Percentiles rank a stretch among this genome's conserved stretches.
Evolutionary conservation across 495 filamentous ascomycete species (phyloP).

Genomic region (Hypoxylon trugodes): DNA sequence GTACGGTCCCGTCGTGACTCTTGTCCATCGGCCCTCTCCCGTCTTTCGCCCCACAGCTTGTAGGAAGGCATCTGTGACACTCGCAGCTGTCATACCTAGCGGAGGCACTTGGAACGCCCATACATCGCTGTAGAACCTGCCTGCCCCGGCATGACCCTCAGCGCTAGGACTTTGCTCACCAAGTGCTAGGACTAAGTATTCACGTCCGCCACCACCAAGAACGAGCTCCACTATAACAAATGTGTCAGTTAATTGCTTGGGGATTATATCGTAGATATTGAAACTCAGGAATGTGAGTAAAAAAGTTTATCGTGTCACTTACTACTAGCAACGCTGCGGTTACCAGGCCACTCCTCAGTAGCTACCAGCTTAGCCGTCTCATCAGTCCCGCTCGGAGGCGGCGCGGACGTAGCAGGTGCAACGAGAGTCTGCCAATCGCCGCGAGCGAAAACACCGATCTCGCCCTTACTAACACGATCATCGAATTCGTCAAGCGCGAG

Average conservation of each 20-base stretch:
- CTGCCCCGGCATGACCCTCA: conserved; percentile 70
- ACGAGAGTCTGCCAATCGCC: conserved; percentile 51
- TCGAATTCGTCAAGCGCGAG: conserved; percentile 55
- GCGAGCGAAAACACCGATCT: conserved; percentile 47
- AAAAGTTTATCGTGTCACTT: no score
- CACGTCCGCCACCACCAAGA: conserved; percentile 59
- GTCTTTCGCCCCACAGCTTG: conserved; percentile 59
- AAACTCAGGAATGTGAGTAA: no score
- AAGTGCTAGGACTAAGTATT: conserved; percentile 70
- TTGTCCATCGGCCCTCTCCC: conserved; percentile 61
- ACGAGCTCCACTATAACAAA: conserved; percentile 62
- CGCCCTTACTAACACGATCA: conserved; percentile 55
- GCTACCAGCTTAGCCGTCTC: conserved; percentile 39
- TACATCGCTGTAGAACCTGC: conserved; percentile 73
- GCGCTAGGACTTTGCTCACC: conserved; percentile 71
- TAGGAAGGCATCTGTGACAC: conserved; percentile 63
- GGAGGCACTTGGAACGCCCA: conserved; percentile 75
- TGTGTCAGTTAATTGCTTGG: no score
- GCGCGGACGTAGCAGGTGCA: conserved; percentile 12
- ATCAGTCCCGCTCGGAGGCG: conserved; percentile 32
- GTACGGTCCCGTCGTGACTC: conserved; percentile 50
- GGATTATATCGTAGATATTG: no score
- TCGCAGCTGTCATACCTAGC: conserved; percentile 59
- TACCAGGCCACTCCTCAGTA: conserved; percentile 51
- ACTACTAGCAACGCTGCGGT: conserved; percentile 55